These are phyloP conservation scores for Rhodosporidiobolus odoratus DNA, from an alignment of 768 basidiomycete species.

Conservation along the genomic window DNA sequence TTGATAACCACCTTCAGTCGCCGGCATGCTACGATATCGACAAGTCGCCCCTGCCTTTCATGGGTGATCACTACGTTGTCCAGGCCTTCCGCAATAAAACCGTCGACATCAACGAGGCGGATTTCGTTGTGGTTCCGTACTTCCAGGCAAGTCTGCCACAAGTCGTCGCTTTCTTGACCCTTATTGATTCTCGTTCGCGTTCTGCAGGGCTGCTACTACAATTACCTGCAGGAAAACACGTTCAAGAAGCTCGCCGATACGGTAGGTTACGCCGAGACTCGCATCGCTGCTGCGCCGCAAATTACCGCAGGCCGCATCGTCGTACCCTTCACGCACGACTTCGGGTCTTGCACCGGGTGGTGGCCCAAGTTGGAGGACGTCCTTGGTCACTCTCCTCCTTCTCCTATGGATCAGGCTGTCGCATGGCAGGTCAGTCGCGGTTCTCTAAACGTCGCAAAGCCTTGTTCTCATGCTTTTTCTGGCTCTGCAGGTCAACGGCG, in stretches of 20 bases:
- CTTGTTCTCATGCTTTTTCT: neutral
- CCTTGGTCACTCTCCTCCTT: slow-evolving; percentile 37
- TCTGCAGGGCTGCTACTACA: slow-evolving; percentile 40
- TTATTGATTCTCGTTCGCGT: neutral
- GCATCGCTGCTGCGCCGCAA: slow-evolving; percentile 25
- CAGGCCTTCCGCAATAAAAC: slow-evolving; percentile 30
- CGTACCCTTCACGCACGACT: slow-evolving; percentile 43
- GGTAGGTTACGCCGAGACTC: slow-evolving; percentile 32
- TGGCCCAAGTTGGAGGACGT: slow-evolving; percentile 40
- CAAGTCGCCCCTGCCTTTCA: slow-evolving; percentile 31
- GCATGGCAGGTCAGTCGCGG: slow-evolving; percentile 35
- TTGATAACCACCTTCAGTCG: slow-evolving; percentile 37
- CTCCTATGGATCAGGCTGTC: slow-evolving; percentile 40
- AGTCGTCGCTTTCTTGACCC: neutral
- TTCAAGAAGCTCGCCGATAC: slow-evolving; percentile 41
- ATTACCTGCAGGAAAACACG: slow-evolving; percentile 40
- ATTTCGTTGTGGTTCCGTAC: slow-evolving; percentile 39
- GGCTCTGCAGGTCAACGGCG: slow-evolving; percentile 36
- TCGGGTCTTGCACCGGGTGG: slow-evolving; percentile 41
- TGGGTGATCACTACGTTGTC: slow-evolving; percentile 41
- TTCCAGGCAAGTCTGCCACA: slow-evolving; percentile 33
- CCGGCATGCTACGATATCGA: slow-evolving; percentile 38
- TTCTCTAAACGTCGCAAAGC: neutral
- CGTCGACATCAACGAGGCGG: slow-evolving; percentile 35
- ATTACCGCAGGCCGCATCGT: slow-evolving; percentile 35